A percentile compares a stretch with the other conserved stretches of the same genome.
Conservation (phyloP, 129 eudicot genomes). For the Escallonia herrerae region DNA sequence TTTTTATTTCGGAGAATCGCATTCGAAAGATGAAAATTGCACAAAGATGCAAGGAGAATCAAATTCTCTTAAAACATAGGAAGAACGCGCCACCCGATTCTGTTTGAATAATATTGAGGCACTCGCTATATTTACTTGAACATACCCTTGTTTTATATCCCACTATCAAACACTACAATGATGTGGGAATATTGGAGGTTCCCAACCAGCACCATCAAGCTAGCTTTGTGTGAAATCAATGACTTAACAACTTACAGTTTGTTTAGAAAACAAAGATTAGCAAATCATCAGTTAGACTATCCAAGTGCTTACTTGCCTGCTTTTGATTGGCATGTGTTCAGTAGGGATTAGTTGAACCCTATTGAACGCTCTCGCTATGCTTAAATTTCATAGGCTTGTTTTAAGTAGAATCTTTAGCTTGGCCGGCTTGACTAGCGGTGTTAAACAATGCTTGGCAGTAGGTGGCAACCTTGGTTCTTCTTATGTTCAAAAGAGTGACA, state of each 20-base stretch:
- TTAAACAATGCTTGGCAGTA: background rate
- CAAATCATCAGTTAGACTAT: background rate
- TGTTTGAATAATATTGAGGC: no score
- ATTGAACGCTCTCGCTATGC: no score
- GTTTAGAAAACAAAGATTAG: background rate
- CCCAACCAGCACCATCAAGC: background rate
- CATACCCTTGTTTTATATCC: background rate
- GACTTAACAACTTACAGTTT: background rate
- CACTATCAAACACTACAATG: background rate
- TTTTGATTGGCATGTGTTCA: background rate
- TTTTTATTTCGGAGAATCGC: background rate
- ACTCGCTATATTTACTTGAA: no score
- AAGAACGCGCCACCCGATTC: no score
- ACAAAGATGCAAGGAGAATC: background rate
- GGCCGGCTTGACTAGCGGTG: slow-evolving; percentile 16
- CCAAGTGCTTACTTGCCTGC: background rate
- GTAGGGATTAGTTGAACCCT: background rate
- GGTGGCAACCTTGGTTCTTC: slow-evolving; percentile 3
- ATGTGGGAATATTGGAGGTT: slow-evolving; percentile 3
- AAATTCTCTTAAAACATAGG: background rate
- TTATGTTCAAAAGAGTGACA: background rate
- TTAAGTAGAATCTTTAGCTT: background rate
- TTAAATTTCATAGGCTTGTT: background rate
- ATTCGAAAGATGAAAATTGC: slow-evolving; percentile 4
- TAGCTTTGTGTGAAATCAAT: no score